Evolutionary conservation across 2,329 filamentous ascomycete genomes (phyloP), one percentile per base, ranked within the genome.

Genomic region (Chalaropsis thielavioides): DNA sequence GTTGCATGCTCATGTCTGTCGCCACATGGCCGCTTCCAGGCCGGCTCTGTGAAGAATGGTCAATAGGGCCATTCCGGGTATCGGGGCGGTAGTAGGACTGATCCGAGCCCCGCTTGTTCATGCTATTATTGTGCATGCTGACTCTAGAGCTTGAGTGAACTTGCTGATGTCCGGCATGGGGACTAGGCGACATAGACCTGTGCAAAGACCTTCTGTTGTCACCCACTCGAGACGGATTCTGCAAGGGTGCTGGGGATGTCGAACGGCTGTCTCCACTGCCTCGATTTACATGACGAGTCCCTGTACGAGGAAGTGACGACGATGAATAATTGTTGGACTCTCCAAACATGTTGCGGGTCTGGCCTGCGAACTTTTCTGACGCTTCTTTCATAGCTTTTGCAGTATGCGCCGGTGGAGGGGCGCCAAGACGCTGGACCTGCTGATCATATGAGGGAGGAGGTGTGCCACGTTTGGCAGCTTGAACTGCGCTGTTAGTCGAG

Each of bases 371-470:
- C 74, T 91, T 91, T 70, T 95, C 88, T 0, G 91, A 94, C 3
- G 92, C 90, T 74, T 95, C 89, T 72, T 96, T 90, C 95, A 99
- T 99, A 60, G 94, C 90, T 68, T 88, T 89, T 3, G 90, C 89
- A 0, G 95, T 99, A 67, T 95, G 90, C 1, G 94, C 94, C 1
- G 92, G 91, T 66, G 92, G 87, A 1, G 94, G 95, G 13, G 92
- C 89, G 64, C 91, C 94, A 3, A 97, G 81, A 66, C 89, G 83
- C 72, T 88, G 89, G 58, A 90, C 81, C 61, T 86, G 83, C 59
- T 84, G 83, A 67, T 92, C 88, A 71, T 96, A 97, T 0, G 89
- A 90, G 3, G 92, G 92, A 1, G 92, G 92, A 5, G 92, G 90
- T 10, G 89, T 92, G 31, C 86, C 87, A 69, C 88, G 79, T 73